Evolutionary conservation across 371 early-diverging fungal species (phyloP).

Genomic region (Sanchytrium tribonematis): DNA sequence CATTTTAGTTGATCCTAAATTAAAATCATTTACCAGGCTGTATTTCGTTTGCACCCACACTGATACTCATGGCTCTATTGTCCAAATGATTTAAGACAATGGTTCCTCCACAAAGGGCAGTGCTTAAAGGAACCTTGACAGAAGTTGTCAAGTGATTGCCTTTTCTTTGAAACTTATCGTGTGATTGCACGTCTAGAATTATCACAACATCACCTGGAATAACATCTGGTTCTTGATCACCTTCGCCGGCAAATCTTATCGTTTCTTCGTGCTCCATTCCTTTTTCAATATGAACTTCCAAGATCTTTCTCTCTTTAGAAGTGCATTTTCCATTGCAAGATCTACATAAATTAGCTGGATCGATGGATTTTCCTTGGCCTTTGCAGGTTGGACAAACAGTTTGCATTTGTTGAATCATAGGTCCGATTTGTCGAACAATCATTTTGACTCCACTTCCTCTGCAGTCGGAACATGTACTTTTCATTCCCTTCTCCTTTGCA

Average conservation of each 20-base stretch:
- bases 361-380: conserved; percentile 61
- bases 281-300: conserved; percentile 66
- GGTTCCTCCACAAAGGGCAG: conserved; percentile 72
- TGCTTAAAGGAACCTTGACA: conserved; percentile 59
- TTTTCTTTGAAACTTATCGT: conserved; percentile 43
- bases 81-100: conserved; percentile 50
- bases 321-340: conserved; percentile 56
- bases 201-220: conserved; percentile 66
- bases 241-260: conserved; percentile 64
- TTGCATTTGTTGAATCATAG: conserved; percentile 92
- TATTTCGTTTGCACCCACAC: conserved; percentile 61
- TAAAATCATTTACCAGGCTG: conserved; percentile 28
- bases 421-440: conserved; percentile 72
- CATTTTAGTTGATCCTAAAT: conserved; percentile 17
- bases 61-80: conserved; percentile 55
- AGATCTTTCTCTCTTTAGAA: conserved; percentile 43
- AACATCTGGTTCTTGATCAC: conserved; percentile 59
- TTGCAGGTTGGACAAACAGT: conserved; percentile 63
- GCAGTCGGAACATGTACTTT: conserved; percentile 56
- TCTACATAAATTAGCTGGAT: conserved; percentile 58
- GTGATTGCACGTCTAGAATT: conserved; percentile 40
- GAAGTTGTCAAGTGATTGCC: conserved; percentile 53
- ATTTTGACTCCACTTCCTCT: conserved; percentile 65
- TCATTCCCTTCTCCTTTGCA: conserved; percentile 54
- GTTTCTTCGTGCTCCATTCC: conserved; percentile 69